phyloP scores from a whole-genome alignment of 2,329 filamentous ascomycete species.

The Cladosporium phlei region DNA sequence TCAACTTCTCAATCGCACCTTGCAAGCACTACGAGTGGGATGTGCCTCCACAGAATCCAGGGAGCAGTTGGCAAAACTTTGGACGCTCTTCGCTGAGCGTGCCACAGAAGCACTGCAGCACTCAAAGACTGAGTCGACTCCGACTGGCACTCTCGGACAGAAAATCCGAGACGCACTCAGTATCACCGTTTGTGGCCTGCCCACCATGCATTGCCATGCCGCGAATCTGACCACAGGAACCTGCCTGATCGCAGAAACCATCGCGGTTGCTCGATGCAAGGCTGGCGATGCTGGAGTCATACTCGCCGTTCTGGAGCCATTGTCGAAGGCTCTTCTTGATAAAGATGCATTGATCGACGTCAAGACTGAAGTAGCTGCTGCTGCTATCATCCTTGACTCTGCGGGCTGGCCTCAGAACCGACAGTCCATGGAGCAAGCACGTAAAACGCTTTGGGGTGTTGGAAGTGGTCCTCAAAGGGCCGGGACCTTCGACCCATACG shows the following conservation, averaged over 20 bases:
- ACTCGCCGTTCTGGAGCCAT: constrained; percentile 60
- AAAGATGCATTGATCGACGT: constrained; percentile 5
- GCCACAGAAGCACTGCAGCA: constrained; percentile 1
- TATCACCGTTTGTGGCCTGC: constrained; percentile 61
- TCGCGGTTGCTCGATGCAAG: constrained; percentile 2
- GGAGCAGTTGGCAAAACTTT: not conserved
- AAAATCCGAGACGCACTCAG: constrained; percentile 67
- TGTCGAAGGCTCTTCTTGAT: constrained; percentile 19
- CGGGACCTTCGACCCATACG: constrained; percentile 54
- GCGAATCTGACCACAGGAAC: not conserved
- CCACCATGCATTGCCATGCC: constrained; percentile 11
- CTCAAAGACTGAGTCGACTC: not conserved
- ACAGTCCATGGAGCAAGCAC: constrained; percentile 60
- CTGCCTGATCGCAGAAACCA: not conserved
- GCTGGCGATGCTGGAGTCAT: constrained; percentile 61
- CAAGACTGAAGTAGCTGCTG: constrained; percentile 10
- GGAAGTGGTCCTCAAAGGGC: constrained; percentile 33
- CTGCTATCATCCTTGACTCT: constrained; percentile 3
- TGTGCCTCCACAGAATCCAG: not conserved
- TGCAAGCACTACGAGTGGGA: constrained; percentile 1
- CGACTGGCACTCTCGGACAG: constrained; percentile 40
- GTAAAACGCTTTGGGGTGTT: constrained; percentile 63
- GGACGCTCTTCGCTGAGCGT: constrained; percentile 2
- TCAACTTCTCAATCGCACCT: constrained; percentile 9
- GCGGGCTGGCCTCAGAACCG: constrained; percentile 52